Evolutionary conservation across 1,139 yeast genomes (phyloP), one percentile per base, ranked within the genome.

Genomic region (Protomyces pachydermus): DNA sequence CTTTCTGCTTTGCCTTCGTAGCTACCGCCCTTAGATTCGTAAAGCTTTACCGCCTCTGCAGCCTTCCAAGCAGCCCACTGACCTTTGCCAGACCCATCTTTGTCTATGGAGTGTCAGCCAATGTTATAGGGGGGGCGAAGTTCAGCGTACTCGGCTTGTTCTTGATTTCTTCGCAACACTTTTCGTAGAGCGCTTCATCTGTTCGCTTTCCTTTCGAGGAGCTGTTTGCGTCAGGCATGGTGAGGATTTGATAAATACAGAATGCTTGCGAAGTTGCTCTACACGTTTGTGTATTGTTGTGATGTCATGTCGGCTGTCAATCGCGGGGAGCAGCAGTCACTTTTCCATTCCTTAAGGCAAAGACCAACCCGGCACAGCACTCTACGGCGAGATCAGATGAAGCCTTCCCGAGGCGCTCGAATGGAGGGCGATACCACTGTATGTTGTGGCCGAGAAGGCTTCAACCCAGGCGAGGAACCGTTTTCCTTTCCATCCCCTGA

Each of bases 51-150:
- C 16, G 62, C 62, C 18, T 58, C 54, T 8, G 62, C 62, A 28
- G 56, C 42, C 52, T 58, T 58, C 62, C 62, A 58, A 18, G 62
- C 62, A 10, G 62, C 62, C 62, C 53, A 51, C 45, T 58, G 62
- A 39, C 62, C 62, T 28, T 58, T 58, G 39, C 62, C 62, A 10
- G 62, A 58, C 20, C 62, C 62, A 18, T 42, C 48, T 20, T 55
- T 58, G 35, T 46, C 46, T 37, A 20, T 20, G 35, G 45, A 10
- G 5, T 25, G 20, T 50, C n/a, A 46, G 51, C 25, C 20, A 18
- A 18, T 28, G 42, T n/a, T n/a, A 10, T 18, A 48, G n/a, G 3
- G 4, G 35, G n/a, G 3, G 4, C 1, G 28, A 18, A 34, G 12
- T 32, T 14, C 42, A 37, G 42, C 62, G 34, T 39, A 58, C 62